These are phyloP conservation scores for Pseudognaphalium luteoalbum DNA, from an alignment of 129 eudicot genomes.

Conservation along the genomic window DNA sequence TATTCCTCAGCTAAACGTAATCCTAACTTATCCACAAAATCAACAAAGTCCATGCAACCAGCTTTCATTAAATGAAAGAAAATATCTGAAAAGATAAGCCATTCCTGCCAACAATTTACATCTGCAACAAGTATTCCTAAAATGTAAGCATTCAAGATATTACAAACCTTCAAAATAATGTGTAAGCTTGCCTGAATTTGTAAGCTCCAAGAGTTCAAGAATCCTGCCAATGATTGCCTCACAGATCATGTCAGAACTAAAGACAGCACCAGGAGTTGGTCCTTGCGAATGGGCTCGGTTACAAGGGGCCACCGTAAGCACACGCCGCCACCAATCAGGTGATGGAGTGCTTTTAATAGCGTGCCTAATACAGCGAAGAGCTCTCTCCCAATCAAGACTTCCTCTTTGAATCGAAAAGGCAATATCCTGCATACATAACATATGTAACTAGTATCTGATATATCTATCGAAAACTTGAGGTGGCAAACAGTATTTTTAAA, in stretches of 20 bases:
- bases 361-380: conserved; percentile 83
- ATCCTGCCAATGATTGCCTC: conserved; percentile 91
- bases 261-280: conserved; percentile 91
- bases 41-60: conserved; percentile 97
- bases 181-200: conserved; percentile 72
- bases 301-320: conserved; percentile 85
- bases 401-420: conserved; percentile 83
- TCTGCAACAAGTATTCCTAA: conserved; percentile 46
- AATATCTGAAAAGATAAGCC: conserved; percentile 86
- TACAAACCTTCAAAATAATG: background rate
- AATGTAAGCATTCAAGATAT: too few species aligned
- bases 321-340: conserved; percentile 98
- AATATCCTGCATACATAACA: conserved; percentile 58
- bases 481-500: too few species aligned
- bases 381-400: conserved; percentile 93
- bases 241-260: conserved; percentile 90
- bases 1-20: conserved; percentile 79
- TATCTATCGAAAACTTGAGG: too few species aligned
- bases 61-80: conserved; percentile 84
- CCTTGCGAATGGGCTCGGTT: conserved; percentile 60
- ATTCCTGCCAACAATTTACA: conserved; percentile 90
- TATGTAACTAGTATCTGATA: background rate
- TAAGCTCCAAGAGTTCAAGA: conserved; percentile 77
- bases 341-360: conserved; percentile 92
- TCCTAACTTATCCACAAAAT: conserved; percentile 94